A percentile compares a stretch with the other conserved stretches of the same genome.
phyloP scores from a whole-genome alignment of 2,329 filamentous ascomycete species.

The Xylariaceae sp. region DNA sequence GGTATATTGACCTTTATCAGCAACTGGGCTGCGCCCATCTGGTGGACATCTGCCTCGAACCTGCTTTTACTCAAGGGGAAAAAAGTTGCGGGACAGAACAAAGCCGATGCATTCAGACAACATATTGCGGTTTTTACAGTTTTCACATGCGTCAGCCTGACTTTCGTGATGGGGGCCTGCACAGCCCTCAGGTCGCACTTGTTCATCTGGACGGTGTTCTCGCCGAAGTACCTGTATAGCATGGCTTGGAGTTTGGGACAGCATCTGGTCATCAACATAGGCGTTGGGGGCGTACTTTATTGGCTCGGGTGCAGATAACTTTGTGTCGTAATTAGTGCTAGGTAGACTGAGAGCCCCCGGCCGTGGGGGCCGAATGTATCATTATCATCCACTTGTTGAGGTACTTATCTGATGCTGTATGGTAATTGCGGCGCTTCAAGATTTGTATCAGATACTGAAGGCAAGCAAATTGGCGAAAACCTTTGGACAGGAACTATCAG shows the following conservation, averaged over 20 bases:
- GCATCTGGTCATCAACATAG: conserved; percentile 70
- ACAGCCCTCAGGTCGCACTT: conserved; percentile 79
- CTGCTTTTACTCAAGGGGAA: conserved; percentile 48
- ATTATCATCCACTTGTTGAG: too few relatives aligned
- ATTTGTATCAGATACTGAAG: too few relatives aligned
- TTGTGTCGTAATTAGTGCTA: neutral
- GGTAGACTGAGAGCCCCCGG: conserved; percentile 1
- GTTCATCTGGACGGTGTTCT: conserved; percentile 99
- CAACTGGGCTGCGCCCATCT: conserved; percentile 90
- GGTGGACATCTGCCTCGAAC: conserved; percentile 70
- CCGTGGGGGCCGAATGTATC: neutral
- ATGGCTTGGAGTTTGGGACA: conserved; percentile 83
- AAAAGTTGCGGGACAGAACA: conserved; percentile 9
- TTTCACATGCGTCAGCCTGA: conserved; percentile 61
- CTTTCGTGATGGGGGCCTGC: conserved; percentile 84
- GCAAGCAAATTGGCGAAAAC: too few relatives aligned
- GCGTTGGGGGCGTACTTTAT: conserved; percentile 55
- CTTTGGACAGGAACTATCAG: too few relatives aligned
- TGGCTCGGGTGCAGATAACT: conserved; percentile 37
- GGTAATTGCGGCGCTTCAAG: too few relatives aligned
- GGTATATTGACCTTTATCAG: conserved; percentile 78
- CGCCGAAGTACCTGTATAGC: conserved; percentile 90
- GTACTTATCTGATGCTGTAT: too few relatives aligned
- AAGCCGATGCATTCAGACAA: conserved; percentile 30
- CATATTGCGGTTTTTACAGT: conserved; percentile 65